phyloP scores from a whole-genome alignment of 2,329 filamentous ascomycete genomes.

The Hypoxylon sp. region DNA sequence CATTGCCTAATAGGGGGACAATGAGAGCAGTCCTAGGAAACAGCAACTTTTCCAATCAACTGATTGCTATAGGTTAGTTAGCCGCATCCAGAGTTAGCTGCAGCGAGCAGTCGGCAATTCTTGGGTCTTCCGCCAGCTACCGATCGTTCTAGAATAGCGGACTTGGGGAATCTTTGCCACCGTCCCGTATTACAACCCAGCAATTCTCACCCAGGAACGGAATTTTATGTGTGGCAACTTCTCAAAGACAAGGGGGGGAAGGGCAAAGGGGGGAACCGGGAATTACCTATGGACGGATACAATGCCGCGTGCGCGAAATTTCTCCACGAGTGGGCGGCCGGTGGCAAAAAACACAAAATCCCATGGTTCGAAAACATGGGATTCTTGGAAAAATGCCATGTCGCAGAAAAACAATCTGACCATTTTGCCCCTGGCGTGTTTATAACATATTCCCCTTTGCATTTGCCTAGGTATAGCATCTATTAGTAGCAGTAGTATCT shows the following conservation, averaged over 20 bases:
- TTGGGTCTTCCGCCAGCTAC: conserved; percentile 2
- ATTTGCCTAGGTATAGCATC: no score
- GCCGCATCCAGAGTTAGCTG: neutral
- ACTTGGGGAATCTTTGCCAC: no score
- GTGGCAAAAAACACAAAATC: conserved; percentile 31
- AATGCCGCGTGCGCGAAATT: conserved; percentile 21
- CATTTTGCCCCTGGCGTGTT: conserved; percentile 19
- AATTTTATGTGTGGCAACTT: no score
- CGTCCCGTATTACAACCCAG: no score
- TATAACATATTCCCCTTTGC: conserved; percentile 8
- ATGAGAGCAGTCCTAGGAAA: no score
- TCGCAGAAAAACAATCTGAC: no score
- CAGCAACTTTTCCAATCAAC: no score
- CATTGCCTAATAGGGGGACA: neutral
- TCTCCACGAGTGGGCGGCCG: conserved; percentile 10
- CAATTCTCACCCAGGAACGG: no score
- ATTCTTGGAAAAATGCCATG: conserved; percentile 27
- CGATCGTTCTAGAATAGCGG: conserved; percentile 27
- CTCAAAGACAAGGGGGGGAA: no score
- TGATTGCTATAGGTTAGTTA: no score
- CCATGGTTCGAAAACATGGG: conserved; percentile 24
- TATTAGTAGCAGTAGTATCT: no score
- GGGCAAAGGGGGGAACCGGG: conserved; percentile 14
- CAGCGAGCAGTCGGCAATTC: conserved; percentile 3
- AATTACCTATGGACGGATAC: conserved; percentile 18